Evolutionary conservation across 192 early-diverging fungal species (phyloP).

Genomic region (Mortierella hygrophila): DNA sequence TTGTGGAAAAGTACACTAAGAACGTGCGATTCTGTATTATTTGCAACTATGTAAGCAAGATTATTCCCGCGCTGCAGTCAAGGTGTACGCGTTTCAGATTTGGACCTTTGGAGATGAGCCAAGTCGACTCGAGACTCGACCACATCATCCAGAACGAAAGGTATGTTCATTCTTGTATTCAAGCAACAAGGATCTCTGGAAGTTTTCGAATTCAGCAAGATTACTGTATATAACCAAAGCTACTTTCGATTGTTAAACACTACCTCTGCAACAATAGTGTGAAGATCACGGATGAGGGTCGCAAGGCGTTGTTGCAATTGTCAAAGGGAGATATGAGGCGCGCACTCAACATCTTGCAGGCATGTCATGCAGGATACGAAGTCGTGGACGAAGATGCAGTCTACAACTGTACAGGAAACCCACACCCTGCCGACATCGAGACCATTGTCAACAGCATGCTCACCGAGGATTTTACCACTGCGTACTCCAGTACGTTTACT

Average conservation of each 20-base stretch:
- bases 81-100: slow-evolving; percentile 99
- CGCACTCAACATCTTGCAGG: slow-evolving; percentile 95
- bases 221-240: neutral
- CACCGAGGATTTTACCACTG: slow-evolving; percentile 86
- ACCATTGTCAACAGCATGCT: slow-evolving; percentile 84
- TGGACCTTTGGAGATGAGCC: slow-evolving; percentile 82
- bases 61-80: slow-evolving; percentile 97
- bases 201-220: neutral
- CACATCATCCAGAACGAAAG: slow-evolving; percentile 76
- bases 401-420: slow-evolving; percentile 94
- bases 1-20: slow-evolving; percentile 98
- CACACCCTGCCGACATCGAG: slow-evolving; percentile 88
- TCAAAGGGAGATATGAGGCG: slow-evolving; percentile 98
- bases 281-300: slow-evolving; percentile 84
- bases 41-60: slow-evolving; percentile 98
- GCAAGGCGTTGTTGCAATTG: slow-evolving; percentile 83
- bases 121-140: slow-evolving; percentile 85
- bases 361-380: slow-evolving; percentile 90
- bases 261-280: slow-evolving; percentile 59
- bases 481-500: slow-evolving; percentile 67
- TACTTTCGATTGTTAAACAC: no score
- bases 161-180: slow-evolving; percentile 38
- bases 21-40: slow-evolving; percentile 99
- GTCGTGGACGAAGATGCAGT: slow-evolving; percentile 81
- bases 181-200: neutral